Evolutionary conservation across 2,329 filamentous ascomycete species (phyloP), one percentile per base, ranked within the genome.

Genomic region (Alternaria arbusti): DNA sequence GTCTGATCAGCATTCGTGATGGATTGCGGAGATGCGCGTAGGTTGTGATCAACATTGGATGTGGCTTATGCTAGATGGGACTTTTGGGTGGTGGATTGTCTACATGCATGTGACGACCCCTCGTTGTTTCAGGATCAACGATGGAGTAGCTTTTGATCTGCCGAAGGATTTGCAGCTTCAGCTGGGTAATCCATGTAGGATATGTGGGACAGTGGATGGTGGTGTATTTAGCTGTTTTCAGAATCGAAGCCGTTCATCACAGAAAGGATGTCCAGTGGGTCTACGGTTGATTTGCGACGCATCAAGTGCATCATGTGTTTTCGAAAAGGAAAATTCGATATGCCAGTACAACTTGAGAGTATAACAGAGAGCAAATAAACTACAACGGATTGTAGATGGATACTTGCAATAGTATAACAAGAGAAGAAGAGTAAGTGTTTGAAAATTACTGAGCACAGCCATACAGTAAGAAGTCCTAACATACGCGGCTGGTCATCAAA

Each of bases 191-290:
- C 17, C 9, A 20, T 45, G 4, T 22, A 7, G 0, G 5, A 7
- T 44, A 20, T 26, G 10, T 22, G 44, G 12, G 44, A 9, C 11
- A 1, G 15, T 1, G 44, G 20, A 13, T 15, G 20, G 0, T 22
- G 0, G 6, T 46, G 12, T 1, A 2, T 13, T 5, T 13, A 2
- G 1, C 15, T 51, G 28, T 51, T 5, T 32, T 3, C 12, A 30
- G 11, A 1, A 22, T 6, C 7, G 0, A 17, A 25, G 28, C 8
- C 0, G 0, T n/a, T n/a, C 13, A 25, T 6, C 5, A 5, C 5
- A 2, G 5, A 22, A 32, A 30, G 12, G 1, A 15, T 17, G 7
- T 22, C 10, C 7, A 22, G 3, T 23, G 13, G 47, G 30, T 20
- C 1, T 22, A 22, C 10, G 3, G 17, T 15, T 3, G 7, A 32